Evolutionary conservation across 2,329 filamentous ascomycete species (phyloP), one percentile per base, ranked within the genome.

Genomic region (Cladophialophora yegresii): DNA sequence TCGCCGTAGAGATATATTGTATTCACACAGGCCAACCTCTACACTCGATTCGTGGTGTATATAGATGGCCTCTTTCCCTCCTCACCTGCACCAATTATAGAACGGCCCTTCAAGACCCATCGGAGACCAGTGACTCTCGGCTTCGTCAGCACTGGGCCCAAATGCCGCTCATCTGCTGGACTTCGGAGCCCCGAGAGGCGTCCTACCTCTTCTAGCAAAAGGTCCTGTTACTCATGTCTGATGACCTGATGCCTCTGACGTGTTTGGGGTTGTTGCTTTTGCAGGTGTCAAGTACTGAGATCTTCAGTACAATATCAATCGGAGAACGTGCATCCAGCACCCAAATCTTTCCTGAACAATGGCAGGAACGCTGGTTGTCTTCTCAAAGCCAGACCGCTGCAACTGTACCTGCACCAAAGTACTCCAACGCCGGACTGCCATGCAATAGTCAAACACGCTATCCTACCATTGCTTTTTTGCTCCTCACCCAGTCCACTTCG

Each of bases 401-500:
- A 28, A 54, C 54, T 55, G 51, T 16, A 55, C 45, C 22, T 33
- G 58, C 49, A 59, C 50, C 54, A 57, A 67, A 40, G 56, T 58
- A 45, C 32, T 58, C 63, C 49, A 65, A 68, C 67, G 61, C 66
- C 65, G 40, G 58, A 56, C 23, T 61, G 61, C 45, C 33, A 67
- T 65, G 62, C 68, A 61, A 51, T 58, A 63, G 58, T 58, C 66
- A 63, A 61, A 67, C 61, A 65, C 64, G 54, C 36, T 65, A 59
- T 60, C 69, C 71, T 62, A 70, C 70, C 33, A 63, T 60, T 53
- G 61, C 63, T 56, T 58, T 58, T 53, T 23, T 51, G 50, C 22
- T 16, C 45, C 20, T 32, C 23, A 54, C 12, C 16, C 55, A 36
- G 64, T 32, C 64, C 64, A 12, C 40, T 23, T 47, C 13, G 36